phyloP scores from a whole-genome alignment of 805 yeast genomes.

The Starmerella cellae region DNA sequence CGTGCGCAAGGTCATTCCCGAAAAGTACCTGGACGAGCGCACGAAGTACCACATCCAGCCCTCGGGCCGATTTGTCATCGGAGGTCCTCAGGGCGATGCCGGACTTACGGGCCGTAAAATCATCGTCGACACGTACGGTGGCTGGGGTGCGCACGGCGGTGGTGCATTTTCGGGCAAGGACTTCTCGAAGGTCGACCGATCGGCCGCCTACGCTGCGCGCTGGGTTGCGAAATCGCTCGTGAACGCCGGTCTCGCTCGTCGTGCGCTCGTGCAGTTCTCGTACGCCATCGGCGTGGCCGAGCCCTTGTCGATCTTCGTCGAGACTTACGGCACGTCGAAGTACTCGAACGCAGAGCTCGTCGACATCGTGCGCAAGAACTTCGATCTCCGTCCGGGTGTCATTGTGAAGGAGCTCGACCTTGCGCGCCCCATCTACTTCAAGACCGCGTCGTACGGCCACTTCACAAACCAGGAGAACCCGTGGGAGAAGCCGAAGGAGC shows the following conservation, averaged over 20 bases:
- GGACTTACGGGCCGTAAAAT: slow-evolving; percentile 99
- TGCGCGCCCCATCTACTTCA: slow-evolving; percentile 97
- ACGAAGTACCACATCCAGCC: slow-evolving; percentile 98
- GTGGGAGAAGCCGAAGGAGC: slow-evolving; percentile 86
- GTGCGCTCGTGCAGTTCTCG: slow-evolving; percentile 96
- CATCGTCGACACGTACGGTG: slow-evolving; percentile 99
- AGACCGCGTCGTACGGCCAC: slow-evolving; percentile 99
- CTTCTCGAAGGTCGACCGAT: slow-evolving; percentile 98
- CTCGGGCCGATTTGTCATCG: slow-evolving; percentile 97
- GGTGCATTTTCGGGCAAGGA: slow-evolving; percentile 99
- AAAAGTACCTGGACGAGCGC: slow-evolving; percentile 78
- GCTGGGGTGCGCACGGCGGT: slow-evolving; percentile 99
- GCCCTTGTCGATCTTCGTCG: slow-evolving; percentile 94
- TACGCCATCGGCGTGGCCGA: slow-evolving; percentile 99
- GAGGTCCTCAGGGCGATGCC: slow-evolving; percentile 99
- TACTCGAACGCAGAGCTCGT: slow-evolving; percentile 82
- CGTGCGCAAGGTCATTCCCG: slow-evolving; percentile 85
- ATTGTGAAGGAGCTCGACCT: slow-evolving; percentile 91
- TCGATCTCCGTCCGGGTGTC: slow-evolving; percentile 98
- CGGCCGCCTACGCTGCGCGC: slow-evolving; percentile 99
- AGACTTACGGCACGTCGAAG: slow-evolving; percentile 95
- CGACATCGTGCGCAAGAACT: slow-evolving; percentile 80
- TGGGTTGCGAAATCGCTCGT: slow-evolving; percentile 99
- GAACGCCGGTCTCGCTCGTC: slow-evolving; percentile 85
- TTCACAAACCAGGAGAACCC: slow-evolving; percentile 97